These are phyloP conservation scores for Paracoccidioides brasiliensis DNA, from an alignment of 2,329 filamentous ascomycete species.

Conservation along the genomic window DNA sequence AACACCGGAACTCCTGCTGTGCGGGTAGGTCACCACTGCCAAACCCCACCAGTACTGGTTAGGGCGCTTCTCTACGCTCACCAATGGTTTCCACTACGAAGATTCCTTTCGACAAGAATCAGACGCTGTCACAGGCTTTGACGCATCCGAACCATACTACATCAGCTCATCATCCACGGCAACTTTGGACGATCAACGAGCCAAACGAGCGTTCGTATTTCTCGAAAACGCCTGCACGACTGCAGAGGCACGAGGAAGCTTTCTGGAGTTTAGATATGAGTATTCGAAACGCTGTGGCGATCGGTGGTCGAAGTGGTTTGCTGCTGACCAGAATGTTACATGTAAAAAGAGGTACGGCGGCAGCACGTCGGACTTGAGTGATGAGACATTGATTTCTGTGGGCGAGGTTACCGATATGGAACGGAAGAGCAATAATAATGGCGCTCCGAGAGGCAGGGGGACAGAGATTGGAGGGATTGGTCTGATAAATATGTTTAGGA, in stretches of 20 bases:
- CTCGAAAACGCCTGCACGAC: constrained; percentile 23
- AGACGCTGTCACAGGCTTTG: constrained; percentile 17
- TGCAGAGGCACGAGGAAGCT: constrained; percentile 22
- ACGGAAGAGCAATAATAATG: constrained; percentile 1
- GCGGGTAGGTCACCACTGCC: constrained; percentile 13
- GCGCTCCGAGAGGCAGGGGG: neutral
- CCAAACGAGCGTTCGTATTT: constrained; percentile 23
- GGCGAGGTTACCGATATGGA: neutral
- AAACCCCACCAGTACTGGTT: constrained; percentile 21
- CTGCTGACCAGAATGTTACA: neutral
- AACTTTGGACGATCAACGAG: constrained; percentile 16
- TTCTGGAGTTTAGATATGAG: constrained; percentile 18
- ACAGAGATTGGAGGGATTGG: constrained; percentile 3
- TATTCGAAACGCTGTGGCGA: constrained; percentile 16
- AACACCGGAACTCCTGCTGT: neutral
- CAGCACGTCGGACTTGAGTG: neutral
- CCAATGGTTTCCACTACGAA: constrained; percentile 21
- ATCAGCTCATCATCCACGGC: constrained; percentile 9
- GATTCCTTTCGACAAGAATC: constrained; percentile 19
- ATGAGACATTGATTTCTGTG: neutral
- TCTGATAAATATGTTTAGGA: constrained; percentile 7
- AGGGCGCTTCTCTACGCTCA: constrained; percentile 20
- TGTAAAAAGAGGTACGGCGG: neutral
- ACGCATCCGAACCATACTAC: constrained; percentile 10
- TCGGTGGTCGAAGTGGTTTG: constrained; percentile 11